These are phyloP conservation scores for Podila epigama DNA, from an alignment of 192 early-diverging fungal genomes.

Conservation along the genomic window DNA sequence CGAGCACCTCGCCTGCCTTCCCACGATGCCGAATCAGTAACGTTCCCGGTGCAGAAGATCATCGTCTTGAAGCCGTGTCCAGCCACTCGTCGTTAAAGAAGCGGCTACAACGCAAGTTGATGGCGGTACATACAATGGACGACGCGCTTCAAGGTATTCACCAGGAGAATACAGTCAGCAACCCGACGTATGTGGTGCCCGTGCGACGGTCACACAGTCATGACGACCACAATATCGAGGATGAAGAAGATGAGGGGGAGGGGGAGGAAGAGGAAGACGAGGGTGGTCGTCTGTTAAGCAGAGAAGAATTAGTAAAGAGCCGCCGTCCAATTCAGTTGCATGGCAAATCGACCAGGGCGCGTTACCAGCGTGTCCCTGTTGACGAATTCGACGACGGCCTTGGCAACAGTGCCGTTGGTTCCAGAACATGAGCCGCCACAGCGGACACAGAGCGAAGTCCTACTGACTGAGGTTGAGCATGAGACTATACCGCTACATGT, in stretches of 20 bases:
- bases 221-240: background rate
- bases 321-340: background rate
- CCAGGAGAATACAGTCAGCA: background rate
- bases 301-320: no score
- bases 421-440: background rate
- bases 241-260: background rate
- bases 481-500: background rate
- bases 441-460: background rate
- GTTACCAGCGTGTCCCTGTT: background rate
- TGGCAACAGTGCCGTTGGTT: background rate
- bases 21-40: background rate
- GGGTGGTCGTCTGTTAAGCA: background rate
- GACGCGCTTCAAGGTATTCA: conserved; percentile 7
- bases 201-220: background rate
- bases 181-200: background rate
- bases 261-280: background rate
- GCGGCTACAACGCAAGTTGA: conserved; percentile 10
- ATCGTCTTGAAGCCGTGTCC: background rate
- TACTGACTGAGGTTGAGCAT: background rate
- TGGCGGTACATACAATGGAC: conserved; percentile 15
- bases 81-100: background rate
- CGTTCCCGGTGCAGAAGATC: background rate
- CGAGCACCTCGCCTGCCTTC: background rate
- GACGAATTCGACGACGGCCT: background rate
- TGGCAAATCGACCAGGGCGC: background rate